Base-by-base conservation (phyloP, 2,329 filamentous ascomycete species). In the Colletotrichum costaricense region DNA sequence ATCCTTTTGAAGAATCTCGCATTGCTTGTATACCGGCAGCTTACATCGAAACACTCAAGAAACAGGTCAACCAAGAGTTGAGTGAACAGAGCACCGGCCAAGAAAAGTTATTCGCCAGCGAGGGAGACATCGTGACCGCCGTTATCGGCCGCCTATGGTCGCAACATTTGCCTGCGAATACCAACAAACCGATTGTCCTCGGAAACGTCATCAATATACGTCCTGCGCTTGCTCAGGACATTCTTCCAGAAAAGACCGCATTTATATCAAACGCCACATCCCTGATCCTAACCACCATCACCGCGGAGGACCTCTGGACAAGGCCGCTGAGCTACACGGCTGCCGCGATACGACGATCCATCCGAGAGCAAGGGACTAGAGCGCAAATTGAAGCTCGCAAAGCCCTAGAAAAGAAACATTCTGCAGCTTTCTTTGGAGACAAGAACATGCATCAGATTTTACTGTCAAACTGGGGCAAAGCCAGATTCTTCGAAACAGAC, bases 101-200 rank as follows among this genome's bases (percentile, higher is more conserved):
- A 54, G 52, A 63, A 4, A 71, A 63, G 26, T 77, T 82, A 1
- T 87, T 85, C 66, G 42, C 88, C 22, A 86, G 83, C 72, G 84
- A 87, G 30, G 81, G 82, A 28, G 85, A 88, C 66, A 77, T 87
- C 2, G 75, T 88, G 1, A 76, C 78, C 1, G 84, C 83, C 0
- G 88, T 85, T 83, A 76, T 80, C 62, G 76, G 81, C 4, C 74
- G 70, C 11, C 63, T 74, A 11, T 64, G 79, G 5, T 69, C 38
- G 22, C 33, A 63, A 12, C 22, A 63, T 30, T 11, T 63, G 6
- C 33, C 33, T 8, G 8, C 4, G 3, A 76, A 1, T 70, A 81
- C 4, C 74, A 73, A 1, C 65, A 78, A 8, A 46, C 78, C 22
- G 42, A 55, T 63, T 24, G 71, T 76, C 2, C 30, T 81, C 35